Evolutionary conservation across 148 eudicot genomes (phyloP).

Genomic region (Pharnaceum exiguum): DNA sequence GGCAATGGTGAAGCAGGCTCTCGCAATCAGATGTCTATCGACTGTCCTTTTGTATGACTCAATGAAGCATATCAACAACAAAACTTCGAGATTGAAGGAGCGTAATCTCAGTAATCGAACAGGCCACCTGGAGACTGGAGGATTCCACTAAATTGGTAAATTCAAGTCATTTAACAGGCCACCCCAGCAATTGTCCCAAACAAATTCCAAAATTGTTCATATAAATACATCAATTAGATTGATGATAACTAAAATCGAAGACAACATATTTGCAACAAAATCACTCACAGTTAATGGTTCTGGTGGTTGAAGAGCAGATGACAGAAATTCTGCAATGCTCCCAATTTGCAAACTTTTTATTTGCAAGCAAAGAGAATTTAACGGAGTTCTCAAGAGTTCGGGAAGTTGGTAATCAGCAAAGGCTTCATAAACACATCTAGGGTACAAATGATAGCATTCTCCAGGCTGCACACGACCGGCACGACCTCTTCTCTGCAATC

Average conservation of each 20-base stretch:
- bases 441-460: constrained; percentile 91
- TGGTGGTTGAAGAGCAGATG: constrained; percentile 92
- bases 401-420: constrained; percentile 94
- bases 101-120: no score
- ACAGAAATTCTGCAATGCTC: constrained; percentile 81
- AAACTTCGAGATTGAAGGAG: no score
- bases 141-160: no score
- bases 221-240: not conserved
- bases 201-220: not conserved
- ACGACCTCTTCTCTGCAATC: constrained; percentile 82
- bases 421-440: constrained; percentile 85
- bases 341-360: constrained; percentile 89
- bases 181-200: no score
- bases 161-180: no score
- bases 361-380: constrained; percentile 94
- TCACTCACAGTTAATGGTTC: constrained; percentile 57
- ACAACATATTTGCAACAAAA: not conserved
- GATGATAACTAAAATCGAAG: not conserved
- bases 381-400: constrained; percentile 83
- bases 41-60: not conserved
- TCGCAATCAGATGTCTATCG: not conserved
- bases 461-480: constrained; percentile 99
- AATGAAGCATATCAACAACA: no score
- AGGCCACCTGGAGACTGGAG: no score
- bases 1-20: no score